Evolutionary conservation across 148 eudicot genomes (phyloP).

Genomic region (Cornus suecica): DNA sequence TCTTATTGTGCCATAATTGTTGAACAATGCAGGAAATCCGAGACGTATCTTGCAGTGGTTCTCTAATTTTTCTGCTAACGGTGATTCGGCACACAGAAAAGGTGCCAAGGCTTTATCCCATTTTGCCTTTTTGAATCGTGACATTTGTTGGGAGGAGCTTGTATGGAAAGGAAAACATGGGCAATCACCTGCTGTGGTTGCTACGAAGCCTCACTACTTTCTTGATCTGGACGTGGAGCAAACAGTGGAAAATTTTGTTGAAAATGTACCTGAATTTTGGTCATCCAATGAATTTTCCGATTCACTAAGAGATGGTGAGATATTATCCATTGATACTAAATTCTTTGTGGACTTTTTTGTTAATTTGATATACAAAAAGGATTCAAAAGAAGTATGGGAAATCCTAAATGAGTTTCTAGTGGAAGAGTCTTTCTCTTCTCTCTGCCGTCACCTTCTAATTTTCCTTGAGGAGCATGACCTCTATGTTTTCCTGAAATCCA

Average conservation of each 20-base stretch:
- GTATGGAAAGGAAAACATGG: slow-evolving; percentile 99
- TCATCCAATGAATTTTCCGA: slow-evolving; percentile 84
- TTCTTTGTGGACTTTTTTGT: slow-evolving; percentile 68
- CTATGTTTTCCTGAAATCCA: slow-evolving; percentile 35
- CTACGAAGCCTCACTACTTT: slow-evolving; percentile 97
- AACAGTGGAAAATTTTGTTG: slow-evolving; percentile 85
- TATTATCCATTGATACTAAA: slow-evolving; percentile 55
- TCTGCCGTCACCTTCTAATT: slow-evolving; percentile 83
- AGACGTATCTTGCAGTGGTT: slow-evolving; percentile 81
- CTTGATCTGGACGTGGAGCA: slow-evolving; percentile 86
- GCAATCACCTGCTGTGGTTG: slow-evolving; percentile 97
- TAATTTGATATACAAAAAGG: slow-evolving; percentile 66
- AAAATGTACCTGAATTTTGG: slow-evolving; percentile 93
- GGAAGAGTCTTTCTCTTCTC: slow-evolving; percentile 74
- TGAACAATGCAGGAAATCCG: slow-evolving; percentile 69
- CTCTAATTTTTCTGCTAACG: slow-evolving; percentile 55
- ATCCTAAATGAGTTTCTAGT: slow-evolving; percentile 58
- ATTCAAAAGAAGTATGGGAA: slow-evolving; percentile 71
- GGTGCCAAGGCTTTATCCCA: slow-evolving; percentile 92
- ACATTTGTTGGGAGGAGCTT: slow-evolving; percentile 98
- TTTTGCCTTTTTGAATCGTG: slow-evolving; percentile 84
- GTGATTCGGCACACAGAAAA: slow-evolving; percentile 58
- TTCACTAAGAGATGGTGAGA: slow-evolving; percentile 77
- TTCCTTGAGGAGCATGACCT: slow-evolving; percentile 69
- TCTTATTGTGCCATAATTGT: slow-evolving; percentile 20